Conservation (phyloP, 164 flowering plant species). For the Magnolia sinica region DNA sequence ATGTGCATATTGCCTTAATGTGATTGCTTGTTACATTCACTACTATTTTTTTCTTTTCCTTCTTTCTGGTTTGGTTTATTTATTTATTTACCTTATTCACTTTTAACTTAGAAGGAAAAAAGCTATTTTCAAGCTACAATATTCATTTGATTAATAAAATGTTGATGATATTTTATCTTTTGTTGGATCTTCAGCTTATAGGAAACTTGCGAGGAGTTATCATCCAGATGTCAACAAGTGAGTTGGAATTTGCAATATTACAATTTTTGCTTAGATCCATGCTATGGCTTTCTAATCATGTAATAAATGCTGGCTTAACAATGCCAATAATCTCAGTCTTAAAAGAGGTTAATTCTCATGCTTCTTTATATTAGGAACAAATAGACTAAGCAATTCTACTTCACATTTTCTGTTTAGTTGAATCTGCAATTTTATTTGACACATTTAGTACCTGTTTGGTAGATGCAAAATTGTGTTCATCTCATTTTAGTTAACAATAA, state of each 20-base stretch:
- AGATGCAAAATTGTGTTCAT: too few relatives aligned
- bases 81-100: too few relatives aligned
- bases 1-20: not conserved
- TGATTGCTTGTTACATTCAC: not conserved
- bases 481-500: too few relatives aligned
- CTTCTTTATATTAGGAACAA: too few relatives aligned
- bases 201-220: conserved; percentile 86
- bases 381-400: too few relatives aligned
- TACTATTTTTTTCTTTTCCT: not conserved
- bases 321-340: too few relatives aligned
- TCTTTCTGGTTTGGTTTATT: not conserved
- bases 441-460: too few relatives aligned
- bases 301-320: not conserved
- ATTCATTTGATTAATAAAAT: not conserved
- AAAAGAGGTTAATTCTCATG: too few relatives aligned
- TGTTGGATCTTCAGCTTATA: conserved; percentile 59
- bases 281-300: not conserved
- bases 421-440: too few relatives aligned
- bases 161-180: not conserved
- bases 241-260: conserved; percentile 25
- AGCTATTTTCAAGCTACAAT: not conserved
- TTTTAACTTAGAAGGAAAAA: too few relatives aligned
- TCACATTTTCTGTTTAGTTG: too few relatives aligned
- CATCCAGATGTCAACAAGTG: conserved; percentile 98
- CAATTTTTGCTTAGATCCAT: not conserved